Base-by-base conservation (phyloP, 106 monocot species). In the Xerophyta viscosa region DNA sequence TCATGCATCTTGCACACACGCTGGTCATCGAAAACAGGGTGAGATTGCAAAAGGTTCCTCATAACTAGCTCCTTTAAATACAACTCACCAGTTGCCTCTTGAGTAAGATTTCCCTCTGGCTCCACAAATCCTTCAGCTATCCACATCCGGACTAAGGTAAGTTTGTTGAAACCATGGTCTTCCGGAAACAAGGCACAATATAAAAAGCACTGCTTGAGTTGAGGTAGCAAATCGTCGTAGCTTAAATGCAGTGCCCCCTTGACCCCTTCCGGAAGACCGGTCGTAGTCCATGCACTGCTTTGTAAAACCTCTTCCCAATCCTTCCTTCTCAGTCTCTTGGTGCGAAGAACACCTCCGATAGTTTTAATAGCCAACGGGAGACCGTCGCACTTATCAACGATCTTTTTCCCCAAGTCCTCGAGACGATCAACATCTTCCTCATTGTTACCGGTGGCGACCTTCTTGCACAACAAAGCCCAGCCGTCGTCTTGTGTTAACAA, bases 121-220 rank as follows among this genome's bases (percentile, higher is more conserved):
- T 30, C 41, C 20, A 78, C 23, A 17, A 73, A 68, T 1, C 72
- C 68, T 17, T 78, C 72, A 4, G 57, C 49, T 8, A 68, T 52
- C 78, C 72, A 78, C 18, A 51, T 19, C 28, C 39, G 43, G 6
- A 48, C 30, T 15, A 72, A 18, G 10, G 3, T 3, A 0, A 13
- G 31, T 3, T 25, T 18, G 6, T 20, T 49, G 13, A 22, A 6
- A 33, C 5, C 7, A 22, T 20, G 11, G 12, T 53, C 49, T 17
- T 27, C 30, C 2, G 66, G 66, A 43, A 63, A 68, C 36, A 78
- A 50, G 3, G 64, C 63, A 36, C 49, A 68, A 18, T 73, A 72
- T 1, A 78, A 31, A 49, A 78, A 72, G 27, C 72, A 78, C 25
- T 46, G 54, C 46, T 68, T 78, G 15, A 78, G 39, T 22, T 68